Evolutionary conservation across 495 filamentous ascomycete species (phyloP).

Genomic region (Cercophora newfieldiana): DNA sequence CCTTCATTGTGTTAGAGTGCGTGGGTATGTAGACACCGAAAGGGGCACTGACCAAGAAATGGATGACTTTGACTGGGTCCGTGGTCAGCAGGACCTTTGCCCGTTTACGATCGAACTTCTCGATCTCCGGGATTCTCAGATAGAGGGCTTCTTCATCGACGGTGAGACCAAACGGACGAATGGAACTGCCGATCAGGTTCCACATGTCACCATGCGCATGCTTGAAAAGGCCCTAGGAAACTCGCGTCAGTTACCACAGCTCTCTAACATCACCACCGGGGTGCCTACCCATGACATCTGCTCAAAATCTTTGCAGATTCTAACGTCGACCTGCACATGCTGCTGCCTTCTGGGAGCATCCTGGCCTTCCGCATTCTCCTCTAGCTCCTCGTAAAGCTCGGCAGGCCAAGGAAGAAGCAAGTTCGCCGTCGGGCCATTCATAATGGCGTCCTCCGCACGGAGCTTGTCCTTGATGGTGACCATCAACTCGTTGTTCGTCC

Average conservation of each 20-base stretch:
- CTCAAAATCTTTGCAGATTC: slow-evolving; percentile 43
- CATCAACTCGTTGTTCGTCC: slow-evolving; percentile 17
- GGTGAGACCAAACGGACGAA: slow-evolving; percentile 62
- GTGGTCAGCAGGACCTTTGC: slow-evolving; percentile 57
- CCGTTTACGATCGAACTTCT: slow-evolving; percentile 53
- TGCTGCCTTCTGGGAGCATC: slow-evolving; percentile 20
- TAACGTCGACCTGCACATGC: slow-evolving; percentile 65
- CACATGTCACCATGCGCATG: slow-evolving; percentile 65
- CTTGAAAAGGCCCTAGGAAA: slow-evolving; percentile 51
- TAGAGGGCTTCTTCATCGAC: slow-evolving; percentile 59
- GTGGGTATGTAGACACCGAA: neutral
- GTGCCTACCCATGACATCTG: slow-evolving; percentile 53
- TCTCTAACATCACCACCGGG: neutral
- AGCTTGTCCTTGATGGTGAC: slow-evolving; percentile 31
- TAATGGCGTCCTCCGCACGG: slow-evolving; percentile 31
- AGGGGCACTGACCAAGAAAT: slow-evolving; percentile 45
- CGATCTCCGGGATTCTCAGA: slow-evolving; percentile 63
- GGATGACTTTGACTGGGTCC: slow-evolving; percentile 52
- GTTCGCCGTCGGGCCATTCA: slow-evolving; percentile 30
- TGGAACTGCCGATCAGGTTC: slow-evolving; percentile 62
- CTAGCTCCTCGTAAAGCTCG: slow-evolving; percentile 12
- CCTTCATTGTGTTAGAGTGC: slow-evolving; percentile 18
- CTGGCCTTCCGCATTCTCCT: slow-evolving; percentile 6
- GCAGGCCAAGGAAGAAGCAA: slow-evolving; percentile 55
- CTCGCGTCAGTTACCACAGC: neutral